Base-by-base conservation (phyloP, 2,329 filamentous ascomycete genomes). In the Penicillium sp. region DNA sequence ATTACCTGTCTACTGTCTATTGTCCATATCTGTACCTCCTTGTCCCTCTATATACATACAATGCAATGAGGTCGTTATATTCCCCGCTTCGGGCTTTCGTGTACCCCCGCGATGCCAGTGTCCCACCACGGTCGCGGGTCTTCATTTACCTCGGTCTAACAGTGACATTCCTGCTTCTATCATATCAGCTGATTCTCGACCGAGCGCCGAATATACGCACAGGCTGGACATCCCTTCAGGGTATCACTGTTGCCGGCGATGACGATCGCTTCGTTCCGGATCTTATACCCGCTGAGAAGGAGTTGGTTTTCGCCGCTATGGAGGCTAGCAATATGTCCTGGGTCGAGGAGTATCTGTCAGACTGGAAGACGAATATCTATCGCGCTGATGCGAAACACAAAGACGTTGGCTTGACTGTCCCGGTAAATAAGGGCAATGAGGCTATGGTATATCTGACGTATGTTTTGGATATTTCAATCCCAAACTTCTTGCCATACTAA, bases 381-480 rank as follows among this genome's bases (percentile, higher is more conserved):
- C 65, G 68, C 5, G 76, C 77, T 2, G 75, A 80, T 54, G 70
- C 75, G 27, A 32, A 55, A n/a, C 34, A 60, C 1, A 50, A 59
- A 39, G 74, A 75, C 6, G 52, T 60, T 27, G 48, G 16, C 1
- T 63, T 78, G 23, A 76, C 68, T 0, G 75, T 80, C 12, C 77
- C 77, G 1, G 67, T 66, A 46, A 80, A 80, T 60, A 79, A 79
- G 61, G 78, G 78, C 0, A 68, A 77, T 38, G 78, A 80, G 60
- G 75, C 72, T 21, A 80, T 80, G 77, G 77, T 76, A 1, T 80
- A 79, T 59, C 58, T 80, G 49, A 79, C 75, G 74, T 79, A 65
- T 13, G 57, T 54, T 15, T n/a, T 29, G 34, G 16, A 42, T 12
- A 18, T 29, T 1, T 25, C 7, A 3, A 13, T 34, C 23, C n/a